Conservation (phyloP, 2,329 filamentous ascomycete genomes). For the Aspergillus persii region DNA sequence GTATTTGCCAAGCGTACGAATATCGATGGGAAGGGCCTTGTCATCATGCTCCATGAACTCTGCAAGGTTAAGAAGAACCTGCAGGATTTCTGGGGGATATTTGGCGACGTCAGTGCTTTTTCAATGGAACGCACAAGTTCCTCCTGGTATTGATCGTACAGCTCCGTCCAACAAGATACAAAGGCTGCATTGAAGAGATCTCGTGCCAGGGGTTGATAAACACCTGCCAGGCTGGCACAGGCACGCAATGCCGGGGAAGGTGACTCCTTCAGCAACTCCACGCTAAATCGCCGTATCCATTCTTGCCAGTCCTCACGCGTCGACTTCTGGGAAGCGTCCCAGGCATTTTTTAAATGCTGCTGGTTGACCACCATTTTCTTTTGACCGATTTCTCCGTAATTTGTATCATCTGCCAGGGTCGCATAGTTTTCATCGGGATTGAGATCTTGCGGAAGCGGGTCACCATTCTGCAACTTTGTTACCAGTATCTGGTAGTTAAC, state of each 20-base stretch:
- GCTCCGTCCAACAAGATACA: conserved; percentile 96
- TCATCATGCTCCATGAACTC: conserved; percentile 99
- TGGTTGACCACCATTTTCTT: conserved; percentile 98
- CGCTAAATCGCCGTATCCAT: conserved; percentile 95
- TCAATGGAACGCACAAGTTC: conserved; percentile 95
- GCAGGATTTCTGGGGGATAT: conserved; percentile 92
- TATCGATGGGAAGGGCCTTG: conserved; percentile 96
- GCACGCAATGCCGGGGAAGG: conserved; percentile 93
- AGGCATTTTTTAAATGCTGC: conserved; percentile 92
- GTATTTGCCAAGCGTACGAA: conserved; percentile 88
- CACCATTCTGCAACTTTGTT: conserved; percentile 89
- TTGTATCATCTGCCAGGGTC: conserved; percentile 74
- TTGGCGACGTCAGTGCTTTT: conserved; percentile 88
- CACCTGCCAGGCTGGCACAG: conserved; percentile 84
- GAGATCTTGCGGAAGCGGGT: conserved; percentile 90
- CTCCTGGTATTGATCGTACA: conserved; percentile 96
- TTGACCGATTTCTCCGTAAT: conserved; percentile 77
- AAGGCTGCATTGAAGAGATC: conserved; percentile 99
- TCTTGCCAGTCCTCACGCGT: conserved; percentile 99
- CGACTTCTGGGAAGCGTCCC: conserved; percentile 95
- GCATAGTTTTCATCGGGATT: conserved; percentile 80
- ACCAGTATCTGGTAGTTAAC: conserved; percentile 90
- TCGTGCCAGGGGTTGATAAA: conserved; percentile 85
- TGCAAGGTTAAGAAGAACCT: conserved; percentile 89
- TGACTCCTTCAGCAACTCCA: conserved; percentile 89